Percentiles rank a stretch among this genome's conserved stretches.
These are phyloP conservation scores for Elongisporangium undulatum DNA, from an alignment of 352 stramenopile genomes.

Conservation along the genomic window DNA sequence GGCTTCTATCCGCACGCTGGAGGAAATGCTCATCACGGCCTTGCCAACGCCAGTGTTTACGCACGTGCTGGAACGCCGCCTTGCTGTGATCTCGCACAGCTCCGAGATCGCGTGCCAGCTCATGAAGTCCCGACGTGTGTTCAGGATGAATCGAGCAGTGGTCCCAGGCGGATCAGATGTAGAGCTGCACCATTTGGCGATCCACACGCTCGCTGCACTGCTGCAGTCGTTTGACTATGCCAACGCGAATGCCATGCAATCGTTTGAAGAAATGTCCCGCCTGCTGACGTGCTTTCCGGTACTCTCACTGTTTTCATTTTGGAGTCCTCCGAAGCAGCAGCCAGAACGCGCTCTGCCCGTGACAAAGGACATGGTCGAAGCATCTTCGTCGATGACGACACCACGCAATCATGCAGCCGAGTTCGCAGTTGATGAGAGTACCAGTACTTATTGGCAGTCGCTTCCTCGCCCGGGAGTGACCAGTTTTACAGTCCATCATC, in stretches of 20 bases:
- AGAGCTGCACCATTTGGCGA: conserved; percentile 80
- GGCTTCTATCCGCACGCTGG: conserved; percentile 62
- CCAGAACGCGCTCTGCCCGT: conserved; percentile 54
- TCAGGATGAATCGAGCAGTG: conserved; percentile 31
- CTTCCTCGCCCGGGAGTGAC: conserved; percentile 48
- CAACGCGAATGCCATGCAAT: conserved; percentile 32
- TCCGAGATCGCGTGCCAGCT: conserved; percentile 51
- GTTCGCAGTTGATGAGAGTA: conserved; percentile 47
- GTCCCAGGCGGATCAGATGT: conserved; percentile 35
- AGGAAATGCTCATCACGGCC: conserved; percentile 77
- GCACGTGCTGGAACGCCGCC: conserved; percentile 65
- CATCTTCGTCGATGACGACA: conserved; percentile 45
- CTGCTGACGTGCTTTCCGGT: conserved; percentile 69
- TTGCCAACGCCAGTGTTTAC: conserved; percentile 77
- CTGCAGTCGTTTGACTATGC: conserved; percentile 70
- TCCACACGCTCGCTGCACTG: conserved; percentile 71
- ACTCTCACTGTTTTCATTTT: conserved; percentile 82
- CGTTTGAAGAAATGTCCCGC: conserved; percentile 77
- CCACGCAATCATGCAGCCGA: conserved; percentile 38
- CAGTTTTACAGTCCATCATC: conserved; percentile 38
- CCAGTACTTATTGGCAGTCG: conserved; percentile 77
- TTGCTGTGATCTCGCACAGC: conserved; percentile 82
- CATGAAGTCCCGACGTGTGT: conserved; percentile 41
- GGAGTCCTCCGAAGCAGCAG: conserved; percentile 64
- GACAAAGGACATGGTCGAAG: conserved; percentile 37